Evolutionary conservation across 2,329 filamentous ascomycete species (phyloP).

Genomic region (Pseudophaeomoniella oleicola): DNA sequence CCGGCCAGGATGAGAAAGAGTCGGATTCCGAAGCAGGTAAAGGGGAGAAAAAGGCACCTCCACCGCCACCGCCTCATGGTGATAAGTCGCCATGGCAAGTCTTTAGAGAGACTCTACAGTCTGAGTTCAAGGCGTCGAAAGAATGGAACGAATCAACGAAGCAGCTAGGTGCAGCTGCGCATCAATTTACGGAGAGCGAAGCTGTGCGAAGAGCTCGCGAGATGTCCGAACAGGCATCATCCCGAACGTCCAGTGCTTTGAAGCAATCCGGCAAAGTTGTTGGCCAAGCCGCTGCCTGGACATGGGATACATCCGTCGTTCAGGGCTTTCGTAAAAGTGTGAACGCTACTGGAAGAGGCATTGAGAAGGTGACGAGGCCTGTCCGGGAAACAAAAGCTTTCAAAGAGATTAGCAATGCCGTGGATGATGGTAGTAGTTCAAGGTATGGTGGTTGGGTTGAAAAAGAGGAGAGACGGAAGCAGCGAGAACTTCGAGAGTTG

Average conservation of each 20-base stretch:
- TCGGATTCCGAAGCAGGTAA: conserved; percentile 30
- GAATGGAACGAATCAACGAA: conserved; percentile 99
- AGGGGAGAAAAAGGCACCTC: conserved; percentile 42
- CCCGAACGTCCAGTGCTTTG: conserved; percentile 63
- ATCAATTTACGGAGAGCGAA: conserved; percentile 88
- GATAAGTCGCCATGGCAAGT: conserved; percentile 99
- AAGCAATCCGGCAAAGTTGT: conserved; percentile 77
- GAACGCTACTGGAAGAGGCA: conserved; percentile 66
- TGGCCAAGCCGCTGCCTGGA: conserved; percentile 86
- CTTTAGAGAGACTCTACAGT: conserved; percentile 89
- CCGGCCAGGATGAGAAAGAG: conserved; percentile 30
- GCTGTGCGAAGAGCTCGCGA: conserved; percentile 72
- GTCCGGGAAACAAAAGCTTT: conserved; percentile 89
- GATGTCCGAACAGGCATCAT: conserved; percentile 68
- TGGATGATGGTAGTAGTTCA: conserved; percentile 92
- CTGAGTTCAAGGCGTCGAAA: conserved; percentile 90
- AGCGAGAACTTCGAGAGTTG: conserved; percentile 56
- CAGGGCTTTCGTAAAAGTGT: conserved; percentile 82
- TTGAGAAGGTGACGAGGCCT: conserved; percentile 91
- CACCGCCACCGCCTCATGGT: conserved; percentile 88
- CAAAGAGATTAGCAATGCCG: conserved; percentile 84
- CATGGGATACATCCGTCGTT: conserved; percentile 88
- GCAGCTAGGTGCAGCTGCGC: conserved; percentile 72
- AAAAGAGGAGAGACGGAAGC: conserved; percentile 79
- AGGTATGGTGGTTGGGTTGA: conserved; percentile 94